phyloP scores from a whole-genome alignment of 768 basidiomycete genomes.

The Boletales sp. region DNA sequence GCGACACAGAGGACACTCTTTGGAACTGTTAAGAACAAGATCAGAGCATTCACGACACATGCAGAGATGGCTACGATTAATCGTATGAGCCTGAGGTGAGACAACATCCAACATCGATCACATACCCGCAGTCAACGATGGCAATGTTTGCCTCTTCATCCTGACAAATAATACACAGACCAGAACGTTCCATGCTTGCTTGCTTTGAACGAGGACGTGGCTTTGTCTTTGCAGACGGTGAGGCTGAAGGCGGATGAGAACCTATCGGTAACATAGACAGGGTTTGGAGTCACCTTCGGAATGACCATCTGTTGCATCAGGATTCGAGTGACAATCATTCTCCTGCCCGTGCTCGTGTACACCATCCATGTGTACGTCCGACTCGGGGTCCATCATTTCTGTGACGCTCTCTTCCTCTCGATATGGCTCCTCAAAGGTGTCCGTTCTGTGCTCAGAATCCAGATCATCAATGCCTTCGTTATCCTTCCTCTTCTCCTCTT shows the following conservation, averaged over 20 bases:
- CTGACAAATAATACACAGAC: slow-evolving; percentile 89
- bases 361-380: slow-evolving; percentile 5
- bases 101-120: slow-evolving; percentile 11
- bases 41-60: slow-evolving; percentile 81
- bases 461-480: slow-evolving; percentile 36
- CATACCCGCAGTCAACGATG: slow-evolving; percentile 91
- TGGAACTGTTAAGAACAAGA: slow-evolving; percentile 69
- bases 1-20: slow-evolving; percentile 88
- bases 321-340: background rate
- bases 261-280: background rate
- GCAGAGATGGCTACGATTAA: slow-evolving; percentile 59
- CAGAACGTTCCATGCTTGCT: slow-evolving; percentile 52
- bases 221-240: slow-evolving; percentile 36
- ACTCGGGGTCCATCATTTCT: slow-evolving; percentile 16
- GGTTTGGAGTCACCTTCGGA: background rate
- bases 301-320: background rate
- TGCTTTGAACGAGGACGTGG: slow-evolving; percentile 25
- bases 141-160: slow-evolving; percentile 94
- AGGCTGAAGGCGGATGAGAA: slow-evolving; percentile 14
- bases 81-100: background rate
- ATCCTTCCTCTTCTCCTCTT: slow-evolving; percentile 57
- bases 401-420: slow-evolving; percentile 12
- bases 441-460: slow-evolving; percentile 28
- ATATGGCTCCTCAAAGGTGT: slow-evolving; percentile 18
- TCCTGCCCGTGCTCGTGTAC: slow-evolving; percentile 1